phyloP scores from a whole-genome alignment of 805 yeast genomes.

The Lipomyces sp. region DNA sequence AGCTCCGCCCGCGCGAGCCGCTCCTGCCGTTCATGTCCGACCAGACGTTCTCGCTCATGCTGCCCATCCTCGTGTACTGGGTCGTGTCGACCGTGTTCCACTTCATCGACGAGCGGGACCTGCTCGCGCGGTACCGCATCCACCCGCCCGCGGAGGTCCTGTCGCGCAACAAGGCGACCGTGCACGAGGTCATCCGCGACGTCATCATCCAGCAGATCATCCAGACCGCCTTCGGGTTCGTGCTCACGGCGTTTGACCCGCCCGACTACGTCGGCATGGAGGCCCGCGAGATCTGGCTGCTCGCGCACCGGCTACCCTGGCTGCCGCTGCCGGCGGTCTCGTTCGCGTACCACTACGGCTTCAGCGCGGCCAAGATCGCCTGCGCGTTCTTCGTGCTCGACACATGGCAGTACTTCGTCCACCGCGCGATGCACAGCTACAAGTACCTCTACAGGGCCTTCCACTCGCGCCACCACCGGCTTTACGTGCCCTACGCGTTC shows the following conservation, averaged over 20 bases:
- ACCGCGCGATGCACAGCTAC: conserved; percentile 83
- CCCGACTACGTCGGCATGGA: conserved; percentile 30
- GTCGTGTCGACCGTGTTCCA: conserved; percentile 67
- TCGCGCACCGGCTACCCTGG: conserved; percentile 42
- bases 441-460: conserved; percentile 69
- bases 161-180: conserved; percentile 69
- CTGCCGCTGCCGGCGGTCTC: conserved; percentile 52
- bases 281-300: conserved; percentile 40
- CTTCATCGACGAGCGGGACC: conserved; percentile 64
- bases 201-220: conserved; percentile 81
- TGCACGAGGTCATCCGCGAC: conserved; percentile 68
- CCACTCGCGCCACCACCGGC: conserved; percentile 91
- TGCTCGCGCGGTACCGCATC: conserved; percentile 80
- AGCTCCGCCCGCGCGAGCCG: conserved; percentile 26
- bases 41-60: conserved; percentile 62
- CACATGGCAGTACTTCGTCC: conserved; percentile 93
- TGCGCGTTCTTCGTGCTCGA: conserved; percentile 75
- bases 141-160: conserved; percentile 88
- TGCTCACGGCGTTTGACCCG: conserved; percentile 54
- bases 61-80: conserved; percentile 88
- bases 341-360: conserved; percentile 58
- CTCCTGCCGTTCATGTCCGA: conserved; percentile 66
- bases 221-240: conserved; percentile 69
- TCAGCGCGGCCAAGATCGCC: conserved; percentile 55
- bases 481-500: conserved; percentile 93